Base-by-base conservation (phyloP, 2,329 filamentous ascomycete genomes). In the Seiridium cupressi region DNA sequence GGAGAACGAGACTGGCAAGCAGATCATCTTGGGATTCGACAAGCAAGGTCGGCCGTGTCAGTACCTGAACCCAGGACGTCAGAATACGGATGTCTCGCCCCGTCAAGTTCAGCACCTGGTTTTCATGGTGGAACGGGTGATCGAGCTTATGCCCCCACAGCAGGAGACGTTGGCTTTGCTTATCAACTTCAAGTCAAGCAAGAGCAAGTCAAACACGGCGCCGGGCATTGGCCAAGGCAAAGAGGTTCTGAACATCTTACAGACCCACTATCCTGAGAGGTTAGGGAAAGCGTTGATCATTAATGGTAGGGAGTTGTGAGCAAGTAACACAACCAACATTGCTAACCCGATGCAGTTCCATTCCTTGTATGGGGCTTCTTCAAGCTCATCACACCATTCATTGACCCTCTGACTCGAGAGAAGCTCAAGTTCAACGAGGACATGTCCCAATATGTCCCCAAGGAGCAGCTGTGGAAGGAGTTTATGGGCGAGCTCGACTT, bases 361-460 rank as follows among this genome's bases (percentile, higher is more conserved):
- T 97, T 92, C 87, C 84, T 96, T 64, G 91, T 98, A 62, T 89
- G 86, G 75, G 91, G 91, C 55, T 99, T 99, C 83, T 96, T 98
- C 84, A 97, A 96, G 77, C 80, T 97, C 69, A 93, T 99, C 77
- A 93, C 88, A 4, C 93, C 94, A 44, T 97, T 99, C 77, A 97
- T 99, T 77, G 95, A 99, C 76, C 95, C 95, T 6, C 80, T 93
- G 69, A 99, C 95, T 8, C 88, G 91, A 61, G 88, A 95, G 71
- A 99, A 99, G 82, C 88, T 99, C 79, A 96, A 95, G 79, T 97
- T 97, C 83, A 97, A 98, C 80, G 93, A 97, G 74, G 90, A 96
- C 72, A 88, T 97, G 80, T 84, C 83, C 66, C 81, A 90, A 66
- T 92, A 93, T 73, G 89, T 99, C 26, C 93, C 93, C 4, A 76